A percentile compares a stretch with the other conserved stretches of the same genome.
phyloP scores from a whole-genome alignment of 2,329 filamentous ascomycete species.

The Botryotinia narcissicola region DNA sequence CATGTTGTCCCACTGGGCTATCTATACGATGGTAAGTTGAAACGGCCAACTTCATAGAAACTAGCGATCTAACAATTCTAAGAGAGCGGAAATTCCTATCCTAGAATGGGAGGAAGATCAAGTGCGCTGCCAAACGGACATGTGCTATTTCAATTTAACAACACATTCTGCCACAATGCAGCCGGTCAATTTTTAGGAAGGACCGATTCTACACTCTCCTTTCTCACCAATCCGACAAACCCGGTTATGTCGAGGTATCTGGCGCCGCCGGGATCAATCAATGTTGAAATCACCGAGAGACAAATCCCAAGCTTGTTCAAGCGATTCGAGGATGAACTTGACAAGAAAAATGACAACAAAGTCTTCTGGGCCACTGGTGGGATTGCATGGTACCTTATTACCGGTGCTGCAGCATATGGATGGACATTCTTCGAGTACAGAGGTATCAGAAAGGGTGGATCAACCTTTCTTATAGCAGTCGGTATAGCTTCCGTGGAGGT shows the following conservation, averaged over 20 bases:
- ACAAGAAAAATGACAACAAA: slow-evolving; percentile 8
- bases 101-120: slow-evolving; percentile 29
- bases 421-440: slow-evolving; percentile 17
- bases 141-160: slow-evolving; percentile 29
- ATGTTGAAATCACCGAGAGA: slow-evolving; percentile 17
- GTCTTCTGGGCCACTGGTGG: slow-evolving; percentile 18
- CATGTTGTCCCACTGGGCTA: slow-evolving; percentile 21
- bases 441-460: slow-evolving; percentile 9
- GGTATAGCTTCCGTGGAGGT: slow-evolving; percentile 17
- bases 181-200: slow-evolving; percentile 22
- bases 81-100: slow-evolving; percentile 25
- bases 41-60: background rate
- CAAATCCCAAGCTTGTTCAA: slow-evolving; percentile 14
- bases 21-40: slow-evolving; percentile 25
- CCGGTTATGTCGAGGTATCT: slow-evolving; percentile 24
- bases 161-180: slow-evolving; percentile 27
- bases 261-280: slow-evolving; percentile 2
- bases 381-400: slow-evolving; percentile 13
- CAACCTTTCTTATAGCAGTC: slow-evolving; percentile 12
- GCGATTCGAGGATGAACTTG: slow-evolving; percentile 15
- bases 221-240: slow-evolving; percentile 3
- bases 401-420: slow-evolving; percentile 14
- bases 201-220: slow-evolving; percentile 21
- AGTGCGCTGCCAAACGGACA: slow-evolving; percentile 21
- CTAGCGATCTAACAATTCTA: slow-evolving; percentile 8